Percentiles rank a stretch among this genome's conserved stretches.
These are phyloP conservation scores for Arabidopsis arenosa DNA, from an alignment of 345 rosid species.

Conservation along the genomic window DNA sequence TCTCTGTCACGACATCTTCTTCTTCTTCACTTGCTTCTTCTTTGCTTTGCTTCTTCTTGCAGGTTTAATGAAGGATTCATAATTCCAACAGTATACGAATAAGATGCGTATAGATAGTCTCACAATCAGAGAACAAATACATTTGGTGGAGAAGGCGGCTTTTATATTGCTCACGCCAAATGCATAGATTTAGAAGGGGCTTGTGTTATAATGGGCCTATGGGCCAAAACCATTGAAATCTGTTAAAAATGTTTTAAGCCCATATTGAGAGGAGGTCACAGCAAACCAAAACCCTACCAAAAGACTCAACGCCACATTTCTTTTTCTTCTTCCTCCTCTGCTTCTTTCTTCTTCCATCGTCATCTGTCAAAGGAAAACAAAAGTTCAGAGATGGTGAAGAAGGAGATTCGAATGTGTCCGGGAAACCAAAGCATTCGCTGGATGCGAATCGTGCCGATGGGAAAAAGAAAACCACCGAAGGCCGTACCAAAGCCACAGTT, in stretches of 20 bases:
- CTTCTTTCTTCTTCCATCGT: constrained; percentile 18
- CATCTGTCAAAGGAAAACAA: not conserved
- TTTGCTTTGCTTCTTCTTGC: too few species aligned
- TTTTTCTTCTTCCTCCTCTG: not conserved
- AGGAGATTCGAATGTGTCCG: constrained; percentile 74
- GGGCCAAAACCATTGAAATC: not conserved
- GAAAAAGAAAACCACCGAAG: constrained; percentile 47
- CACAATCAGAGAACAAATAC: too few species aligned
- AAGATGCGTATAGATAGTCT: too few species aligned
- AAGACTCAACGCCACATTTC: not conserved
- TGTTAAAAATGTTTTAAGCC: not conserved
- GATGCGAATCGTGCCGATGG: constrained; percentile 76
- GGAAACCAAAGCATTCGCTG: constrained; percentile 90
- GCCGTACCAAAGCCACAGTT: constrained; percentile 73
- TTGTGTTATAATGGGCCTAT: constrained; percentile 8
- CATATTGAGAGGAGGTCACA: not conserved
- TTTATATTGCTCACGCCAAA: too few species aligned
- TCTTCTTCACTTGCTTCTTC: too few species aligned
- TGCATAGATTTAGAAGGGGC: not conserved
- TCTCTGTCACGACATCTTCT: too few species aligned
- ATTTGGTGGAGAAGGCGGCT: too few species aligned
- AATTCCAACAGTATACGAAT: too few species aligned
- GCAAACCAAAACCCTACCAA: constrained; percentile 33
- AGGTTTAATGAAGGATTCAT: too few species aligned
- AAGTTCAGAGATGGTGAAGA: constrained; percentile 48